Evolutionary conservation across 2,329 filamentous ascomycete species (phyloP), one percentile per base, ranked within the genome.

Genomic region (Ophiocordyceps camponoti-saundersi): DNA sequence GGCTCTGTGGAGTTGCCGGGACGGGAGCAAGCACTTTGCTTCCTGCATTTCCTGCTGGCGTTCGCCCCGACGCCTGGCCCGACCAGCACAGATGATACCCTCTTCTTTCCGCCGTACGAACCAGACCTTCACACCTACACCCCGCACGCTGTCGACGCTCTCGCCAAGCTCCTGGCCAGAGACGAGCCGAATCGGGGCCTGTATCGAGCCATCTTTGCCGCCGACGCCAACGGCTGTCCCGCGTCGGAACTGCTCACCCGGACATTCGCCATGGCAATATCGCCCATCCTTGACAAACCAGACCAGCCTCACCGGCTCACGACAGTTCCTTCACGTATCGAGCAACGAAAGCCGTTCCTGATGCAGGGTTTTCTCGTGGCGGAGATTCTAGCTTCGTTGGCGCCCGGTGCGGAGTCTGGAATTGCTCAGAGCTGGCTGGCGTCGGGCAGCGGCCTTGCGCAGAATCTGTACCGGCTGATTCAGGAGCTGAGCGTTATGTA

Each of bases 281-380:
- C 85, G 7, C 79, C 89, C 1, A 71, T 96, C 32, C 92, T 92
- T 0, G 85, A 90, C 41, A 71, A 75, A 49, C 61, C 57, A 15
- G 59, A 61, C 39, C 60, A 65, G 29, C 65, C 73, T 41, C 72
- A 73, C 16, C 77, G 79, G 36, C 73, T 75, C 16, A 70, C 75
- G 2, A 73, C 75, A 49, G 61, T 81, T 23, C 65, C 83, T 1
- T 75, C 79, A 0, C 72, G 88, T 6, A 76, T 92, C 6, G 88
- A 95, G 59, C 79, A 77, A 4, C 80, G 92, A 48, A 95, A 94
- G 62, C 83, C 92, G 0, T 82, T 87, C 56, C 67, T 98, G 12
- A 92, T 94, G 74, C 92, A 98, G 64, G 89, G 88, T 1, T 77
- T 96, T 55, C 71, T 96, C 6, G 85, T 88, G 1, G 89, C 87